Evolutionary conservation across 352 stramenopile species (phyloP), one percentile per base, ranked within the genome.

Genomic region (Phytophthora fragariae): DNA sequence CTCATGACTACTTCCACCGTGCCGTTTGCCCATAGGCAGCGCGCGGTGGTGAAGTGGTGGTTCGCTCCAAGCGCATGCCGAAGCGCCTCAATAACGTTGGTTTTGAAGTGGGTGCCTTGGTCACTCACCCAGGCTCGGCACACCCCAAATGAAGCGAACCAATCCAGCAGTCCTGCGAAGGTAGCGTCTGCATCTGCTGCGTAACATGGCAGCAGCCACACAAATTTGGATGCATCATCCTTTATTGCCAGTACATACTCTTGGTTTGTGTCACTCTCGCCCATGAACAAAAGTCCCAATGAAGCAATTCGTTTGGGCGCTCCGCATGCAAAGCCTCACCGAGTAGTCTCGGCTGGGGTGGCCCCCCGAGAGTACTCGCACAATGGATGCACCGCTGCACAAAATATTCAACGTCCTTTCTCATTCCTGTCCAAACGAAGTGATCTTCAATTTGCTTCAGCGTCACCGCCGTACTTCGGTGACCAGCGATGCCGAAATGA

Each of bases 401-500:
- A 27, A 82, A 79, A 27, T 19, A 7, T 17, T 49, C 41, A 15
- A 19, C 41, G 41, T 49, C 41, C 5, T 17, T 49, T 19, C 15
- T 49, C 41, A 49, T 49, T 15, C n/a, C 41, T 17, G 41, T 9
- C 41, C 41, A 49, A 49, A 49, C 15, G 41, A 49, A 49, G 2
- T 17, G 41, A 3, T 49, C 41, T 19, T 17, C 15, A 6, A 49
- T 49, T 5, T 49, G 41, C 41, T 49, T 15, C 41, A 49, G n/a
- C 15, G 75, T 82, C 29, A 68, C 47, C 14, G 12, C 54, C 6
- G 62, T 21, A 3, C 73, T 73, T n/a, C 70, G 69, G 33, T 80
- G 73, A 4, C 73, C 73, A 0, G 19, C 59, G 3, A 59, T 59
- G 33, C 70, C 77, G 5, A 65, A 72, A 47, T 80, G 74, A 1